Evolutionary conservation across 257 asterid genomes (phyloP).

Genomic region (Echites panduratus): DNA sequence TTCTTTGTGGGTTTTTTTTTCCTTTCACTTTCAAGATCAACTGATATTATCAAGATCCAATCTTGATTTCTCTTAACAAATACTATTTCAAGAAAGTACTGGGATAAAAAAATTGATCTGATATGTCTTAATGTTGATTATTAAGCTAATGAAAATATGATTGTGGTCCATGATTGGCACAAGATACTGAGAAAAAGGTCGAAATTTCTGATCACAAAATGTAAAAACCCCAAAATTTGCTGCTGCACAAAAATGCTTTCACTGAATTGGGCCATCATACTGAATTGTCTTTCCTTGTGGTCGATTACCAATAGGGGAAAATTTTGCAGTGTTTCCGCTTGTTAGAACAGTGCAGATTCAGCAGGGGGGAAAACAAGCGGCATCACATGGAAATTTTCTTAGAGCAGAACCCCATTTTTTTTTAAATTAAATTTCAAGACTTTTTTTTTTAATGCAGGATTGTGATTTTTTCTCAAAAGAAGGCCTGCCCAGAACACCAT

Average conservation of each 20-base stretch:
- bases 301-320: not conserved
- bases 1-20: too few relatives aligned
- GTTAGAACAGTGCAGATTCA: not conserved
- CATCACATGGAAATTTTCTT: constrained; percentile 16
- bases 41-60: not conserved
- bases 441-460: constrained; percentile 30
- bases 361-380: not conserved
- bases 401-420: not conserved
- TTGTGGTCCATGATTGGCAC: constrained; percentile 18
- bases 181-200: not conserved
- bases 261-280: constrained; percentile 7
- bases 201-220: constrained; percentile 1
- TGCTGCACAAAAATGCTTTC: constrained; percentile 3
- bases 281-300: constrained; percentile 2
- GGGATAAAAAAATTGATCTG: not conserved
- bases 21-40: too few relatives aligned
- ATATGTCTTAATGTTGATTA: not conserved
- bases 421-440: too few relatives aligned
- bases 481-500: constrained; percentile 71
- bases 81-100: not conserved
- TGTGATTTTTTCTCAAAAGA: constrained; percentile 62
- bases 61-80: not conserved
- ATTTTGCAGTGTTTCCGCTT: not conserved
- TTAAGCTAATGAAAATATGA: not conserved
- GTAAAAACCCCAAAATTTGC: too few relatives aligned